Percentiles rank a stretch among this genome's conserved stretches.
These are phyloP conservation scores for Abelmoschus esculentus DNA, from an alignment of 345 rosid species.

Conservation along the genomic window DNA sequence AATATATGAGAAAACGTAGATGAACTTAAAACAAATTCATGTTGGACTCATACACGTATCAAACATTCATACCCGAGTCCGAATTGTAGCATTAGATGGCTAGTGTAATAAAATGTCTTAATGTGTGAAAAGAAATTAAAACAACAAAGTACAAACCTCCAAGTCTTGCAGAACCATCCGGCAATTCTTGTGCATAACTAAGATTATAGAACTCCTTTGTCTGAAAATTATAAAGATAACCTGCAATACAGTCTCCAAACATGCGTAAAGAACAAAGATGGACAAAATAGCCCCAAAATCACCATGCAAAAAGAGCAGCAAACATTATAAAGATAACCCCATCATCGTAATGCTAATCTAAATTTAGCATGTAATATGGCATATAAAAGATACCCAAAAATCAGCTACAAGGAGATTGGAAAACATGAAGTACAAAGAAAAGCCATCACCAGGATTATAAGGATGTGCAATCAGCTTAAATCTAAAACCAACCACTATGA, in stretches of 20 bases:
- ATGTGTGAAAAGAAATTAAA: neutral
- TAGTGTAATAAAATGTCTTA: neutral
- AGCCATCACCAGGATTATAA: neutral
- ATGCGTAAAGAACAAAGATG: neutral
- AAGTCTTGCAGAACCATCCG: slow-evolving; percentile 73
- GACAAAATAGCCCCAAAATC: neutral
- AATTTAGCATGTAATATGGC: neutral
- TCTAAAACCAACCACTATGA: neutral
- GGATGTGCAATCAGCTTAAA: neutral
- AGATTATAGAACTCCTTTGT: slow-evolving; percentile 90
- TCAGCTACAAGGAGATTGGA: neutral
- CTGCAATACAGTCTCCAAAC: slow-evolving; percentile 31
- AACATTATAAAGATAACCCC: too few relatives aligned
- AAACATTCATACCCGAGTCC: neutral
- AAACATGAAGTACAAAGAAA: neutral
- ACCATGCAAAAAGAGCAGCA: neutral
- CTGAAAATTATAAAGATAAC: slow-evolving; percentile 81
- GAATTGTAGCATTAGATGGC: neutral
- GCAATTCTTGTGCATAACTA: slow-evolving; percentile 76
- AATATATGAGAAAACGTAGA: neutral
- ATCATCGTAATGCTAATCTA: neutral
- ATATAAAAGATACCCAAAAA: neutral
- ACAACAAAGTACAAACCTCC: slow-evolving; percentile 82
- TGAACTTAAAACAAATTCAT: neutral
- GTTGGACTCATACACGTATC: neutral